Base-by-base conservation (phyloP, 441 rosid genomes). In the Omphalea diandra region DNA sequence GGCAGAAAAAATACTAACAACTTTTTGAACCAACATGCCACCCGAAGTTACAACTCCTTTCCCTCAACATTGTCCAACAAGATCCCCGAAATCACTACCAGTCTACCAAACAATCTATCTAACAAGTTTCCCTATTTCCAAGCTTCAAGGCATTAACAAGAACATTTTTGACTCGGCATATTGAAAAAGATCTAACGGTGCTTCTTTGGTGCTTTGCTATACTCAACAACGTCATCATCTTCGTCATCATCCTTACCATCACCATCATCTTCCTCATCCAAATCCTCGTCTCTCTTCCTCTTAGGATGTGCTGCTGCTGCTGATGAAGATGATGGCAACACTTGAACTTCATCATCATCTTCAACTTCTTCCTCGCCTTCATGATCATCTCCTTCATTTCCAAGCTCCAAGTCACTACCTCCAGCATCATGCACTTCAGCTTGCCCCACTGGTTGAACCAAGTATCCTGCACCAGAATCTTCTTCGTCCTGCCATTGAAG, bases 401-500 rank as follows among this genome's bases (percentile, higher is more conserved):
- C 83, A 0, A 76, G 73, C 24, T 87, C 88, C 63, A 79, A 67
- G 66, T 82, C 86, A 70, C 81, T 77, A 49, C 73, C 85, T 64
- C 77, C 83, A 41, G 67, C 82, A 58, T 79, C 90, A 58, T 74
- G 84, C 67, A 78, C 87, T 69, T 79, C 84, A 2, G 77, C 80
- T 70, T 76, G 88, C 55, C 70, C 79, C 49, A 85, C 87, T 47
- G 89, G 90, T 33, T 88, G 90, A 58, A 88, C 87, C 67, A 88
- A 63, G 80, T 82, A 86, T 36, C 89, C 90, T 56, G 79, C 83
- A 66, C 83, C 89, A 1, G 61, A 77, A 36, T 88, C 93, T 72
- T 88, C 93, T 44, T 88, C 89, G 86, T 86, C 46, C 41, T 58
- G 83, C 69, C 75, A 81, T 52, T 38, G 22, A 61, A 81, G 22